Conservation (phyloP, 83 land plant species). For the Thuja plicata region DNA sequence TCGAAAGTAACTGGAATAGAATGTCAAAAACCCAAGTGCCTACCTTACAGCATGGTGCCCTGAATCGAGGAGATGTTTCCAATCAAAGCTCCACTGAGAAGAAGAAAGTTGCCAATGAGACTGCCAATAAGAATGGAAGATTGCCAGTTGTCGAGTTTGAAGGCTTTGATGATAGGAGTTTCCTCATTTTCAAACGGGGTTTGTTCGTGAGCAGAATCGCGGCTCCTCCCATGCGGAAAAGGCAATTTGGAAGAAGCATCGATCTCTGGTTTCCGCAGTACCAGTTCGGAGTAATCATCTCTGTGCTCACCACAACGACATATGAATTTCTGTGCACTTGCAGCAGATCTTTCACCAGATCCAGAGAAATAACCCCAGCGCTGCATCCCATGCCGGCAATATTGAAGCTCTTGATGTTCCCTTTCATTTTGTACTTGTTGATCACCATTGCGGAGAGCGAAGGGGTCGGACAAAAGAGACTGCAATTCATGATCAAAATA, state of each 20-base stretch:
- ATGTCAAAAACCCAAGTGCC: too few species aligned
- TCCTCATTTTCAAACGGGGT: too few species aligned
- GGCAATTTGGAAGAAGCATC: slow-evolving; percentile 25
- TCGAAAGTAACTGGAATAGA: too few species aligned
- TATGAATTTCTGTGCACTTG: slow-evolving; percentile 6
- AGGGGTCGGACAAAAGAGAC: slow-evolving; percentile 50
- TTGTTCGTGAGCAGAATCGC: slow-evolving; percentile 18
- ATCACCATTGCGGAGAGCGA: slow-evolving; percentile 64
- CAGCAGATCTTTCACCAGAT: slow-evolving; percentile 28
- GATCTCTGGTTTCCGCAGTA: slow-evolving; percentile 15
- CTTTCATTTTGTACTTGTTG: slow-evolving; percentile 56
- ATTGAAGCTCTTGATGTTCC: slow-evolving; percentile 37
- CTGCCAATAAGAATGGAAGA: too few species aligned
- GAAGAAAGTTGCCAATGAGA: too few species aligned
- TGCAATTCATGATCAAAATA: slow-evolving; percentile 48
- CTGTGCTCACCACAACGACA: slow-evolving; percentile 12
- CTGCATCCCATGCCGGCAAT: slow-evolving; percentile 40
- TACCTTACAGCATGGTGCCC: too few species aligned
- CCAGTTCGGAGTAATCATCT: slow-evolving; percentile 21
- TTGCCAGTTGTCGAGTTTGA: too few species aligned
- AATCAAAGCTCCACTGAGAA: too few species aligned
- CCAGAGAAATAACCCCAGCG: slow-evolving; percentile 29
- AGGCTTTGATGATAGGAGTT: too few species aligned
- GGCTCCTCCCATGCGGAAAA: slow-evolving; percentile 25
- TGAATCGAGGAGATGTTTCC: too few species aligned